Percentiles rank a stretch among this genome's conserved stretches.
Evolutionary conservation across 1,284 basidiomycete species (phyloP).

Genomic region (Heterobasidion annosum): DNA sequence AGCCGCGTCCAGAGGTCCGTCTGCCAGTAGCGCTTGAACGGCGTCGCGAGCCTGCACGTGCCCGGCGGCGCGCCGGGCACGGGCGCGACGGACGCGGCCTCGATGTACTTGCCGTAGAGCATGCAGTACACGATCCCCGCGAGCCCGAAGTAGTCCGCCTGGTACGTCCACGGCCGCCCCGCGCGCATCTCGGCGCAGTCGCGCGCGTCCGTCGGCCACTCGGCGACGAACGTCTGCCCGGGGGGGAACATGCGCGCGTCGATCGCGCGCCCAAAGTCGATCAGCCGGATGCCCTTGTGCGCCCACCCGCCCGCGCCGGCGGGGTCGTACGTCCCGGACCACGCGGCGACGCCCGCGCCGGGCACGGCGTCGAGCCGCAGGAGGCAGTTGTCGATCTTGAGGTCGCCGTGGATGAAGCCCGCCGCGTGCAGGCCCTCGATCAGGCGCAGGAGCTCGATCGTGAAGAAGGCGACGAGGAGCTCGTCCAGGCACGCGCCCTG

Average conservation of each 20-base stretch:
- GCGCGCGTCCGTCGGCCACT: constrained; percentile 81
- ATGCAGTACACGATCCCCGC: constrained; percentile 92
- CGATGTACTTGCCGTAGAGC: constrained; percentile 94
- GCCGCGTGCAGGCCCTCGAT: constrained; percentile 76
- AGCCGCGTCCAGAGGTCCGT: constrained; percentile 76
- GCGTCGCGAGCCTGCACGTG: constrained; percentile 61
- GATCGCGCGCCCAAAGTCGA: constrained; percentile 94
- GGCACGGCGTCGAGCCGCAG: constrained; percentile 82
- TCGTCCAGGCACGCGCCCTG: constrained; percentile 87
- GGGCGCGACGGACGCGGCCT: constrained; percentile 46
- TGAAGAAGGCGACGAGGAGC: constrained; percentile 92
- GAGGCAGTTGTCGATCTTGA: constrained; percentile 99
- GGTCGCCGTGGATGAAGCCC: constrained; percentile 93
- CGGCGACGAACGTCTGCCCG: constrained; percentile 75
- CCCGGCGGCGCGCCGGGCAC: constrained; percentile 22
- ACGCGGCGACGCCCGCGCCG: constrained; percentile 49
- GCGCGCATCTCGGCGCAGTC: constrained; percentile 91
- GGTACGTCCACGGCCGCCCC: constrained; percentile 81
- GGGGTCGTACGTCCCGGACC: constrained; percentile 71
- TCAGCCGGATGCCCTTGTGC: constrained; percentile 83
- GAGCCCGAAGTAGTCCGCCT: constrained; percentile 94
- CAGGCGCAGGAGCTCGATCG: constrained; percentile 80
- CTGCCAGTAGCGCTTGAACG: constrained; percentile 96
- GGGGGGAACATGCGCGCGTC: constrained; percentile 77
- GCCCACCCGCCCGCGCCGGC: constrained; percentile 79